Percentiles rank a stretch among this genome's conserved stretches.
phyloP scores from a whole-genome alignment of 352 stramenopile genomes.

The Pythium phragmiticola region DNA sequence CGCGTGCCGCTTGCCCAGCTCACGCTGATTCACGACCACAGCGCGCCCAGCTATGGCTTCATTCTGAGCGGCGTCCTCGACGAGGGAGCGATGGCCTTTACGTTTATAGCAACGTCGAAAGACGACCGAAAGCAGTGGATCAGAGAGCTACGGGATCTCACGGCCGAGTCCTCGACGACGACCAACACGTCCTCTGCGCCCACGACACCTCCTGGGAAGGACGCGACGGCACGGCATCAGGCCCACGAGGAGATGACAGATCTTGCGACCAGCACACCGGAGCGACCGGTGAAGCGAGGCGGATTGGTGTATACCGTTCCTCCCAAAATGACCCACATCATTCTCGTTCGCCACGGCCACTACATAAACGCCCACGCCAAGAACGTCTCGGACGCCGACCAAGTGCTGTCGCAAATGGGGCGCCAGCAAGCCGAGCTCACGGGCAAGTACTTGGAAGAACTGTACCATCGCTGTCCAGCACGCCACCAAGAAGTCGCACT shows the following conservation, averaged over 20 bases:
- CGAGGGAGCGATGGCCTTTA: conserved; percentile 11
- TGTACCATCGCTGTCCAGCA: conserved; percentile 51
- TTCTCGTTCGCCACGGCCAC: conserved; percentile 77
- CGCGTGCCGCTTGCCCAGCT: conserved; percentile 15
- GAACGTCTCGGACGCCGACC: conserved; percentile 51
- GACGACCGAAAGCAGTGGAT: conserved; percentile 21
- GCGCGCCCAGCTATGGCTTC: conserved; percentile 18
- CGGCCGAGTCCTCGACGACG: conserved; percentile 3
- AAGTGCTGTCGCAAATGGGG: conserved; percentile 82
- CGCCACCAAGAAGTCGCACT: conserved; percentile 58
- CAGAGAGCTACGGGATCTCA: conserved; percentile 16
- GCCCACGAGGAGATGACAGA: conserved; percentile 17
- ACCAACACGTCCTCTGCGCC: conserved; percentile 1
- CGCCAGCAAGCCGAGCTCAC: conserved; percentile 69
- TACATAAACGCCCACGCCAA: conserved; percentile 78
- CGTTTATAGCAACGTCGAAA: conserved; percentile 19
- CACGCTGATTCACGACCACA: conserved; percentile 21
- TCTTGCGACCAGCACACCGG: conserved; percentile 7
- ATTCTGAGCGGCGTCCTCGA: conserved; percentile 2
- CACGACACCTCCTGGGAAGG: conserved; percentile 6
- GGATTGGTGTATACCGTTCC: conserved; percentile 53
- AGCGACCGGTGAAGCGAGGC: conserved; percentile 25
- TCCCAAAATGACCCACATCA: conserved; percentile 68
- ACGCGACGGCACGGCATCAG: conserved; percentile 16
- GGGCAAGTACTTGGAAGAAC: conserved; percentile 60